Percentiles rank a stretch among this genome's conserved stretches.
phyloP scores from a whole-genome alignment of 768 basidiomycete species.

The Phaffia australis region DNA sequence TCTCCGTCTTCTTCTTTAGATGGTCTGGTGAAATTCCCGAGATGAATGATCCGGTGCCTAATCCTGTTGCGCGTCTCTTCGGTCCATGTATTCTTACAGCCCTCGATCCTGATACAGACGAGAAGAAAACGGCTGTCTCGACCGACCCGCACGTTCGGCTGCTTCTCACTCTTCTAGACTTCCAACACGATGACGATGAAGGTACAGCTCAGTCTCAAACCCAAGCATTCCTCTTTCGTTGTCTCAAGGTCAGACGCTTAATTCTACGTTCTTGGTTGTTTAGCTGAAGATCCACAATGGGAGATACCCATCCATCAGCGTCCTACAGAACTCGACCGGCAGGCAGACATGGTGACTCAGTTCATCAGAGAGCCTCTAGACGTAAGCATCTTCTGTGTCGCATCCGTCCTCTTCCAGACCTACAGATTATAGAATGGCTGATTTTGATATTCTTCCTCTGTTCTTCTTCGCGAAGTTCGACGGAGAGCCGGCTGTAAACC shows the following conservation, averaged over 20 bases:
- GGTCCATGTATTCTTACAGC: neutral
- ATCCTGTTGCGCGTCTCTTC: neutral
- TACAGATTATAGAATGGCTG: neutral
- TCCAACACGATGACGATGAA: constrained; percentile 51
- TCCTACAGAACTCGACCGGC: constrained; percentile 57
- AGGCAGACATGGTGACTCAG: constrained; percentile 64
- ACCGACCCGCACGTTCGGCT: constrained; percentile 72
- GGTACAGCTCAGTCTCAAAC: constrained; percentile 42
- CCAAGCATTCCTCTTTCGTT: neutral
- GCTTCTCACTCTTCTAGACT: constrained; percentile 67
- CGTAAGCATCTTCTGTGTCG: constrained; percentile 15
- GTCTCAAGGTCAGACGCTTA: neutral
- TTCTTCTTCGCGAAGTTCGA: constrained; percentile 40
- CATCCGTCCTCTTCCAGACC: neutral
- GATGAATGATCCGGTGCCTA: neutral
- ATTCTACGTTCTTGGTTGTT: neutral
- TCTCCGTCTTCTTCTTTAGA: neutral
- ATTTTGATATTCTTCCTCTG: too few species aligned
- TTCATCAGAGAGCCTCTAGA: constrained; percentile 74
- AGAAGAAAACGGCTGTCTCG: constrained; percentile 63
- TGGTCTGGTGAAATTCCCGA: neutral
- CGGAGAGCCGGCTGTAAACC: constrained; percentile 57
- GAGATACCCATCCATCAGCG: constrained; percentile 61
- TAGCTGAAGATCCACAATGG: constrained; percentile 47
- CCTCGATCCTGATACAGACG: constrained; percentile 48